Percentiles rank a stretch among this genome's conserved stretches.
Conservation (phyloP, 2,329 filamentous ascomycete species). For the Curvularia hawaiiensis region DNA sequence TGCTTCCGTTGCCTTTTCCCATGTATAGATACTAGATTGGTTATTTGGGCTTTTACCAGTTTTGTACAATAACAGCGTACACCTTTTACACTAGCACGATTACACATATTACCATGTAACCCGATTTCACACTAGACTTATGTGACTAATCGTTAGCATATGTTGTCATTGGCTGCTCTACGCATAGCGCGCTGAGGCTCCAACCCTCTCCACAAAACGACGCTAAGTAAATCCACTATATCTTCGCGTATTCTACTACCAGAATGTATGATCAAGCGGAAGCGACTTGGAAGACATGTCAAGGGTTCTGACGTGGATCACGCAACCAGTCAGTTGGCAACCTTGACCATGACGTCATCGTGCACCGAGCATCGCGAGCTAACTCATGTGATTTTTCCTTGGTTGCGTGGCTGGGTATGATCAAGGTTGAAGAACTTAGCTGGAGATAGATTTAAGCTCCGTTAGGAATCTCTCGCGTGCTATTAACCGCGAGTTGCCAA, state of each 20-base stretch:
- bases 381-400: conserved; percentile 10
- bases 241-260: background rate
- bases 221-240: background rate
- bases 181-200: background rate
- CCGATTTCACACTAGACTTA: background rate
- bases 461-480: background rate
- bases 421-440: conserved; percentile 1
- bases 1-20: background rate
- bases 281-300: background rate
- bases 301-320: background rate
- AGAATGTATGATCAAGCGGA: background rate
- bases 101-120: background rate
- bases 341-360: conserved; percentile 11
- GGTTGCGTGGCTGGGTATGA: conserved; percentile 11
- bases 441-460: conserved; percentile 4
- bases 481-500: background rate
- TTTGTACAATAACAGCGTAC: background rate
- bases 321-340: background rate
- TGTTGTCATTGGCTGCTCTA: background rate
- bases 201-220: background rate
- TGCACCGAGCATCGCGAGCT: conserved; percentile 2
- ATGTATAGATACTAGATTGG: background rate
- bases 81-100: background rate
- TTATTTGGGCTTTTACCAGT: background rate
- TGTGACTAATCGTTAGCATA: background rate